Percentiles rank a stretch among this genome's conserved stretches.
Conservation (phyloP, 1,284 basidiomycete genomes). For the Chondrostereum purpureum region DNA sequence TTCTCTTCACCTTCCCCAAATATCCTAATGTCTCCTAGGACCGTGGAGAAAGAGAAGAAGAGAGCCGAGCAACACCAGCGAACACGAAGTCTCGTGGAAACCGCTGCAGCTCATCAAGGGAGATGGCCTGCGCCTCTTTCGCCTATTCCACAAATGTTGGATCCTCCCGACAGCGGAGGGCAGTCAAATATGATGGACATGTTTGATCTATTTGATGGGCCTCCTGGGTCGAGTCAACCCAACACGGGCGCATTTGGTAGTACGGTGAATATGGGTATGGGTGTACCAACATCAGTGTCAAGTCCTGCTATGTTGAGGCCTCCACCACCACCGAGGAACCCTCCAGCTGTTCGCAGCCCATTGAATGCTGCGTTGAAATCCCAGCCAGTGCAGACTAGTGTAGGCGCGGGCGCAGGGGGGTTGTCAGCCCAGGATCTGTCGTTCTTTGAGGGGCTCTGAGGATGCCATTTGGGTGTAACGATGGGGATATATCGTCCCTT, state of each 20-base stretch:
- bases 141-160: constrained; percentile 39
- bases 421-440: constrained; percentile 66
- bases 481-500: too few species aligned
- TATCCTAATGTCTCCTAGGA: neutral
- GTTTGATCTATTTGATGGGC: constrained; percentile 4
- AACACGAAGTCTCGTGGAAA: constrained; percentile 48
- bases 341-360: too few species aligned
- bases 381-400: constrained; percentile 1
- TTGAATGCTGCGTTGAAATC: neutral
- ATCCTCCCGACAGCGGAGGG: constrained; percentile 26
- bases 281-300: constrained; percentile 4
- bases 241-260: too few species aligned
- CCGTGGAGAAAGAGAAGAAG: constrained; percentile 18
- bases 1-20: neutral
- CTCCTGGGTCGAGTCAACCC: neutral
- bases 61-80: constrained; percentile 38
- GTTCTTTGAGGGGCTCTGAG: constrained; percentile 63
- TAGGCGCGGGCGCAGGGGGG: constrained; percentile 29
- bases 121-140: constrained; percentile 61
- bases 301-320: constrained; percentile 6
- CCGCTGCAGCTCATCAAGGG: constrained; percentile 44
- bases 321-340: too few species aligned
- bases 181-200: constrained; percentile 10
- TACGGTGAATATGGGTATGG: too few species aligned
- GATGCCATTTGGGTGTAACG: constrained; percentile 12